These are phyloP conservation scores for Claviceps fusiformis DNA, from an alignment of 2,329 filamentous ascomycete genomes.

Conservation along the genomic window DNA sequence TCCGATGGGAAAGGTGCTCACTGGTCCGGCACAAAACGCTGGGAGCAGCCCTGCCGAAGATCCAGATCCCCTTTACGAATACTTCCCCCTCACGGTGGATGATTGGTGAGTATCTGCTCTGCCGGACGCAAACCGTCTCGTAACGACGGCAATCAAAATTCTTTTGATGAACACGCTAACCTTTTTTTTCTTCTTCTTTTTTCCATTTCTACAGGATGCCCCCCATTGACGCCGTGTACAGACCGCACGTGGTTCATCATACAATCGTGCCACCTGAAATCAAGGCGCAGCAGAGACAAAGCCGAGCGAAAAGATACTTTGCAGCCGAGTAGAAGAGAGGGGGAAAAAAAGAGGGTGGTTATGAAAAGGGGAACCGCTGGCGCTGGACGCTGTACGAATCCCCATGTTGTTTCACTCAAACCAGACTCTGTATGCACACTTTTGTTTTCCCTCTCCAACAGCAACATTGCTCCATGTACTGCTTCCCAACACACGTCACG, in stretches of 20 bases:
- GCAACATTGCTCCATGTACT: too few species aligned
- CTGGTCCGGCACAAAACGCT: constrained; percentile 20
- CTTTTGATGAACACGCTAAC: not conserved
- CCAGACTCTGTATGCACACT: too few species aligned
- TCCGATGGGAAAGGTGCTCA: constrained; percentile 26
- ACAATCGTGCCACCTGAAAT: constrained; percentile 57
- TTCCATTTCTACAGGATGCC: constrained; percentile 45
- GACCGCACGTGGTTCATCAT: constrained; percentile 88
- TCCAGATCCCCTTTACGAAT: constrained; percentile 80
- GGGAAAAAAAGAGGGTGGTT: too few species aligned
- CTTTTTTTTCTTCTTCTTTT: not conserved
- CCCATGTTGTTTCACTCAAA: too few species aligned
- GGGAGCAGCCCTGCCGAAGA: constrained; percentile 57
- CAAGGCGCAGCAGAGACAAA: constrained; percentile 53
- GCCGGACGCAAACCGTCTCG: too few species aligned
- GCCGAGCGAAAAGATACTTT: constrained; percentile 59
- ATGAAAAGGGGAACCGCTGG: too few species aligned
- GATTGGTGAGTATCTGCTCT: constrained; percentile 48
- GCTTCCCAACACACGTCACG: not conserved
- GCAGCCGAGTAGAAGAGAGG: constrained; percentile 37
- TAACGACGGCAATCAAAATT: too few species aligned
- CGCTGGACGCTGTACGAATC: too few species aligned
- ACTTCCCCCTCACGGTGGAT: constrained; percentile 81
- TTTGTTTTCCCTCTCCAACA: too few species aligned
- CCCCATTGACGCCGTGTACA: constrained; percentile 78